Conservation (phyloP, 2,329 filamentous ascomycete genomes). For the Tetracladium maxilliforme region DNA sequence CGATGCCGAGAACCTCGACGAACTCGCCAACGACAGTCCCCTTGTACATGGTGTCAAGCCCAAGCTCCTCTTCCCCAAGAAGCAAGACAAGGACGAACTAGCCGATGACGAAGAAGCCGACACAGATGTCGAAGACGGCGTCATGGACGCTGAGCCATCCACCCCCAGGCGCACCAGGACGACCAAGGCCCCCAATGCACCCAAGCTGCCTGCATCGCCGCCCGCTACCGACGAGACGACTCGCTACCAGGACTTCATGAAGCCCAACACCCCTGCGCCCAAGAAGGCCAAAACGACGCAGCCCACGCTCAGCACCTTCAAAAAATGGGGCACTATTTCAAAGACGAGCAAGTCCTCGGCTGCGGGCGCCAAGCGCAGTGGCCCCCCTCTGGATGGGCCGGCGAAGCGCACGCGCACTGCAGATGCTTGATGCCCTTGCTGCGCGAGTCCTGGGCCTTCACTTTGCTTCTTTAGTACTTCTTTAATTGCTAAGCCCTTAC, state of each 20-base stretch:
- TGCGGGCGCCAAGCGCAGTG: too few species aligned
- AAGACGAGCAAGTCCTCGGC: too few species aligned
- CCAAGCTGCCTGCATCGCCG: constrained; percentile 43
- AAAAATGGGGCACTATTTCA: too few species aligned
- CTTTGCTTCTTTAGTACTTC: too few species aligned
- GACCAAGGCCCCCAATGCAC: constrained; percentile 33
- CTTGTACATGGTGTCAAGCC: constrained; percentile 58
- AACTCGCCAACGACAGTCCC: constrained; percentile 14
- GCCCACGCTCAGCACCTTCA: too few species aligned
- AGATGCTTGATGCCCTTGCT: too few species aligned
- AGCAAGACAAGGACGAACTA: constrained; percentile 46
- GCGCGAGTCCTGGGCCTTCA: too few species aligned
- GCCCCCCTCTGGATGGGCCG: too few species aligned
- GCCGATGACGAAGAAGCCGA: constrained; percentile 37
- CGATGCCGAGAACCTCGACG: constrained; percentile 19
- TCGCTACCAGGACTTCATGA: constrained; percentile 33
- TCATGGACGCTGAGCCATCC: constrained; percentile 7
- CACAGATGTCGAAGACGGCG: constrained; percentile 29
- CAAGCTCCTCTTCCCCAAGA: constrained; percentile 50
- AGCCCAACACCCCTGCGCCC: constrained; percentile 27
- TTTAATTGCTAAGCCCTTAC: too few species aligned
- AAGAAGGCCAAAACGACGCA: too few species aligned
- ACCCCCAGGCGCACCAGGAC: constrained; percentile 13
- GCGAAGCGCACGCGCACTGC: too few species aligned
- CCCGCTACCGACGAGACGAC: constrained; percentile 47